Evolutionary conservation across 345 rosid genomes (phyloP).

Genomic region (Populus ilicifolia): DNA sequence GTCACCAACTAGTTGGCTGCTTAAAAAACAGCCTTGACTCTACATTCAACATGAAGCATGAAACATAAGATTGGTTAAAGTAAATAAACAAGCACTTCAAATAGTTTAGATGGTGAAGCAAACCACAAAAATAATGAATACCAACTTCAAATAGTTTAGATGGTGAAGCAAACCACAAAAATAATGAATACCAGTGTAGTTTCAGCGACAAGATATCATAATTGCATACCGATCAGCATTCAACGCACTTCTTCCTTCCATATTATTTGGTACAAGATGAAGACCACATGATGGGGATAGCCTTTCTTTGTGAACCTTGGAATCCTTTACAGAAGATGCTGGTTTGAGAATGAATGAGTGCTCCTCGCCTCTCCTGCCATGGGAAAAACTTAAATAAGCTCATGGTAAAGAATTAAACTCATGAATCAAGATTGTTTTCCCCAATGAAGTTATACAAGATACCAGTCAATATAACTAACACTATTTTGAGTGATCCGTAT

Average conservation of each 20-base stretch:
- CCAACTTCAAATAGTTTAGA: constrained; percentile 31
- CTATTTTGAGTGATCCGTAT: background rate
- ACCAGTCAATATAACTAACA: background rate
- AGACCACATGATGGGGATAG: constrained; percentile 39
- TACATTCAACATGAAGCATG: constrained; percentile 26
- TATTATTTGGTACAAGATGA: constrained; percentile 42
- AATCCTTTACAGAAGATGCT: constrained; percentile 52
- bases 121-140: constrained; percentile 29
- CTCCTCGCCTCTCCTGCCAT: constrained; percentile 92
- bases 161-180: constrained; percentile 18
- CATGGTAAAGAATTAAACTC: background rate
- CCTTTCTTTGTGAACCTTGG: constrained; percentile 46
- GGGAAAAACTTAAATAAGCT: constrained; percentile 20
- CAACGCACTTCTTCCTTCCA: constrained; percentile 46
- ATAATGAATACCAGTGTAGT: constrained; percentile 60
- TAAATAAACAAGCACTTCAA: constrained; percentile 14
- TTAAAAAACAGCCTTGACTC: constrained; percentile 90
- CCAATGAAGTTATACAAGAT: background rate
- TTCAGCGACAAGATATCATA: constrained; percentile 90
- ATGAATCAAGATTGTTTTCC: background rate
- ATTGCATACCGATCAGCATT: constrained; percentile 64
- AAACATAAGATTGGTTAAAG: constrained; percentile 4
- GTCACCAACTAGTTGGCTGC: constrained; percentile 83
- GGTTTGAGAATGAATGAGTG: constrained; percentile 94
- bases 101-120: background rate